Evolutionary conservation across 2,329 filamentous ascomycete genomes (phyloP), one percentile per base, ranked within the genome.

Genomic region (Byssochlamys sp.): DNA sequence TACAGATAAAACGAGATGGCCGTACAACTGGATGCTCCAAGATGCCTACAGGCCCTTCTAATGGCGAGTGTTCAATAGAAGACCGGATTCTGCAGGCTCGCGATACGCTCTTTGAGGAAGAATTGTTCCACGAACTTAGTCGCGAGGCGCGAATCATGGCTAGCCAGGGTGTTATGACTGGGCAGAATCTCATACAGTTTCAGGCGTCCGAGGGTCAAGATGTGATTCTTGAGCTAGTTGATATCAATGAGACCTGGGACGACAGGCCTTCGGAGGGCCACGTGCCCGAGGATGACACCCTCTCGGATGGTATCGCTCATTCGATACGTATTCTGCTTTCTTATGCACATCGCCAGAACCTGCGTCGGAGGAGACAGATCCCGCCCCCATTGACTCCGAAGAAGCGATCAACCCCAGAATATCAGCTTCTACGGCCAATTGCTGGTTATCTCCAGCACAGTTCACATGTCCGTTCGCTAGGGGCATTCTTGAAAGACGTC

Each of bases 51-150:
- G n/a, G 57, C 63, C 5, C 55, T 58, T 2, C 56, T 64, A 11
- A 56, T 54, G 14, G 54, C 64, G 10, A 60, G 62, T 12, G 65
- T 4, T 65, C 71, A 0, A 68, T 72, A 12, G 70, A 75, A 66
- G 58, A 67, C 71, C 61, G 70, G 63, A 71, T 70, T 51, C 62
- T 69, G 12, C 70, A 71, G 60, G 72, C 70, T 12, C 81, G 82
- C 3, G 76, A 78, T 49, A 79, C 81, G 1, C 73, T 83, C 4
- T 77, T 78, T 27, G 79, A 83, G 35, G 81, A 86, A 2, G 94
- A 99, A 69, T 76, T 99, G 1, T 96, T 91, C 81, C 86, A 95
- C 64, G 94, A 99, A 73, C 79, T 97, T 59, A 86, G 87, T 55
- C 82, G 90, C 19, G 94, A 99, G 73, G 85, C 88, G 0, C 86